Base-by-base conservation (phyloP, 2,329 filamentous ascomycete species). In the Dactylella cylindrospora region DNA sequence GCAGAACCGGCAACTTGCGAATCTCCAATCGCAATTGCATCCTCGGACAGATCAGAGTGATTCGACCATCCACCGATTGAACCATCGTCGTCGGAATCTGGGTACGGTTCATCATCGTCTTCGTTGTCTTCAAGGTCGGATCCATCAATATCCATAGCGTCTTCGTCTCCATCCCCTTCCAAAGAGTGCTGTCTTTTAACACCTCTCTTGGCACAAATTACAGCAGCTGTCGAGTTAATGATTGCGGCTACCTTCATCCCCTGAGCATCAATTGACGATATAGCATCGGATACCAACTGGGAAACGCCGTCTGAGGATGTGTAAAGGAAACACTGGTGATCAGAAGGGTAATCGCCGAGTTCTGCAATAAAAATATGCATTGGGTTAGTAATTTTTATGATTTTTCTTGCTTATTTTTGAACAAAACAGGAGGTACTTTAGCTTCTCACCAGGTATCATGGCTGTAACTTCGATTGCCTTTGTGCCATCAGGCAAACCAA, bases 281-380 rank as follows among this genome's bases (percentile, higher is more conserved):
- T 64, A 17, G 68, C 68, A 19, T 69, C 67, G 7, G 29, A 79
- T 72, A 20, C 69, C 67, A 8, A 70, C 62, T 9, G 79, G 74
- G 55, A 31, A 3, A 75, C 73, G 41, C 76, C 71, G 22, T 80
- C 76, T 0, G 73, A 74, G 6, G 74, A 76, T 3, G 77, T 77
- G 65, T 77, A 84, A 43, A 83, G 72, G 69, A 81, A 77, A 70
- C 78, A 84, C n/a, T 73, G 73, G 65, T 85, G 82, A 29, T 72
- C 70, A 1, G 73, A 73, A 0, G 83, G 83, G 66, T 87, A 87
- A 5, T 80, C 78, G 9, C 76, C 76, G 3, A 84, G 73, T 64
- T 86, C 83, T 50, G 12, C 6, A 10, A 17, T 31, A 12, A 12
- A 17, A 26, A 7, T 5, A 12, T 4, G 28, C 7, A 47, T 33